Percentiles rank a stretch among this genome's conserved stretches.
These are phyloP conservation scores for Aureobasidium subglaciale DNA, from an alignment of 2,329 filamentous ascomycete genomes.

Conservation along the genomic window DNA sequence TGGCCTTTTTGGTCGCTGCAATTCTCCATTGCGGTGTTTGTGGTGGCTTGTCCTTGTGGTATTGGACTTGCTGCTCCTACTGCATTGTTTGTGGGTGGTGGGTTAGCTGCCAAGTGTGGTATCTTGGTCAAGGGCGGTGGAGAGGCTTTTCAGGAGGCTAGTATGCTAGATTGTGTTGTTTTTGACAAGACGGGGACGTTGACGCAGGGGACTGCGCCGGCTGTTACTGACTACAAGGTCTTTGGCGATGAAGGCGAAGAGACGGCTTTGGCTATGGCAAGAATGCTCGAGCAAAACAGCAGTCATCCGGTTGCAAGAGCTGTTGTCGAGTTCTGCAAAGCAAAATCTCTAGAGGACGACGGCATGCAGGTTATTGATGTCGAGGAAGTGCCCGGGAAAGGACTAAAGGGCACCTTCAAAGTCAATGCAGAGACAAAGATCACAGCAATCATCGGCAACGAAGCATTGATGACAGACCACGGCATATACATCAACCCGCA, in stretches of 20 bases:
- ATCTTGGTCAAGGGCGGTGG: slow-evolving; percentile 80
- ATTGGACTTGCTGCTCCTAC: slow-evolving; percentile 80
- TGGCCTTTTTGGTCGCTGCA: slow-evolving; percentile 69
- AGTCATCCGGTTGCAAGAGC: slow-evolving; percentile 69
- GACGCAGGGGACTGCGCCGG: slow-evolving; percentile 63
- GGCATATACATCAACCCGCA: slow-evolving; percentile 25
- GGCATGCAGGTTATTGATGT: slow-evolving; percentile 29
- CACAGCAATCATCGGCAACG: slow-evolving; percentile 62
- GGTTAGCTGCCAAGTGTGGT: slow-evolving; percentile 69
- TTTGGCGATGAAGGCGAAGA: slow-evolving; percentile 21
- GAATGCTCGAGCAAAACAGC: slow-evolving; percentile 61
- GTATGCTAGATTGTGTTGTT: slow-evolving; percentile 67
- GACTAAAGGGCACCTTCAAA: slow-evolving; percentile 54
- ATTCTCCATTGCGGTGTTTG: slow-evolving; percentile 81
- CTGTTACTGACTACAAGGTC: slow-evolving; percentile 3
- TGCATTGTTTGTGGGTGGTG: slow-evolving; percentile 73
- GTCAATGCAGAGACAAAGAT: slow-evolving; percentile 19
- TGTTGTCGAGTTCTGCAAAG: slow-evolving; percentile 48
- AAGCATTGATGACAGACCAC: slow-evolving; percentile 52
- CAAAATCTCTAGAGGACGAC: slow-evolving; percentile 9
- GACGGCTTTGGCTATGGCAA: slow-evolving; percentile 48
- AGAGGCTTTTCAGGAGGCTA: slow-evolving; percentile 79
- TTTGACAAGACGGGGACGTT: slow-evolving; percentile 88
- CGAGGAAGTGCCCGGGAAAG: slow-evolving; percentile 65
- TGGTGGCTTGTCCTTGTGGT: slow-evolving; percentile 79